Conservation (phyloP, 306 rosid genomes). For the Corylus avellana region DNA sequence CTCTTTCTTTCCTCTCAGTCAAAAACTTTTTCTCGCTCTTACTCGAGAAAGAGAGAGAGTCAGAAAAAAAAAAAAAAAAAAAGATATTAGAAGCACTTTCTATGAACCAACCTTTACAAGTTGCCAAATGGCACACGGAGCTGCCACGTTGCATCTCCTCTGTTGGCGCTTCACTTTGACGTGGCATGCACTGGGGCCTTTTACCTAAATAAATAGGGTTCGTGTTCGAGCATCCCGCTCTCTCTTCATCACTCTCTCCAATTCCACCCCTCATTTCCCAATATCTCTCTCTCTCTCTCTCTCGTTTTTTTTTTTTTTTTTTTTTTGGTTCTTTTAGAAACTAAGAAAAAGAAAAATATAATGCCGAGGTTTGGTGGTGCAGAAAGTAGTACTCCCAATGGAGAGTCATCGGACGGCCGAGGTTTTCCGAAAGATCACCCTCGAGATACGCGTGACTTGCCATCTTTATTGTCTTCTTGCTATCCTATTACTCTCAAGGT, state of each 20-base stretch:
- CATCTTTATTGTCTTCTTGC: conserved; percentile 49
- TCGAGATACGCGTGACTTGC: conserved; percentile 42
- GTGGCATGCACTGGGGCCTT: conserved; percentile 46
- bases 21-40: conserved; percentile 1
- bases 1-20: neutral
- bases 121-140: conserved; percentile 32
- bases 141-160: conserved; percentile 51
- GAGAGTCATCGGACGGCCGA: conserved; percentile 22
- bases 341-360: conserved; percentile 11
- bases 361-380: conserved; percentile 34
- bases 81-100: conserved; percentile 18
- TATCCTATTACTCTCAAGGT: conserved; percentile 84
- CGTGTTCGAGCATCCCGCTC: conserved; percentile 28
- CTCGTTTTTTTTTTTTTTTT: neutral
- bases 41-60: neutral
- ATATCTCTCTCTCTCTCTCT: neutral
- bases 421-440: conserved; percentile 27
- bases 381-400: conserved; percentile 30
- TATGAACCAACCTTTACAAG: conserved; percentile 32
- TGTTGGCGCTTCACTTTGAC: conserved; percentile 45
- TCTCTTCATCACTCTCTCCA: conserved; percentile 32
- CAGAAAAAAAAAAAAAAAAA: neutral
- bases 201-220: conserved; percentile 50
- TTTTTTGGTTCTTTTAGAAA: neutral
- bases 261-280: neutral